phyloP scores from a whole-genome alignment of 2,329 filamentous ascomycete species.

The Helotiales sp. region DNA sequence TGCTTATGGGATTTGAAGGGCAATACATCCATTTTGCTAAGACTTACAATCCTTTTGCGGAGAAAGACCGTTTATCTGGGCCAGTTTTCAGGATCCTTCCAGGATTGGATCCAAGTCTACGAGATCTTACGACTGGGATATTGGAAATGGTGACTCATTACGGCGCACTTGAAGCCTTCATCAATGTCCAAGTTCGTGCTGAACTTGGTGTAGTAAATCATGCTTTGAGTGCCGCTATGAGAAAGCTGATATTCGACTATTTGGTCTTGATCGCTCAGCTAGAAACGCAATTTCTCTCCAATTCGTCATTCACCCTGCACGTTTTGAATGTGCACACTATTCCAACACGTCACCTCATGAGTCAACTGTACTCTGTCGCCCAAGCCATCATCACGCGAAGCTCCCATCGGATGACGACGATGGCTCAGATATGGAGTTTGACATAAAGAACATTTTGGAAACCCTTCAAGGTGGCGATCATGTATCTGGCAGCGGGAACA shows the following conservation, averaged over 20 bases:
- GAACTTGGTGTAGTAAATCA: slow-evolving; percentile 96
- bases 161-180: slow-evolving; percentile 86
- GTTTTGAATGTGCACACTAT: slow-evolving; percentile 91
- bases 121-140: slow-evolving; percentile 87
- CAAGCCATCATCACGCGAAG: slow-evolving; percentile 89
- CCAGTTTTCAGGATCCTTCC: slow-evolving; percentile 79
- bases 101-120: slow-evolving; percentile 87
- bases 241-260: slow-evolving; percentile 91
- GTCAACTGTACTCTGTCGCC: slow-evolving; percentile 85
- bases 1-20: slow-evolving; percentile 99
- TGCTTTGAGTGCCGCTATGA: slow-evolving; percentile 91
- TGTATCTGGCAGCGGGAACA: slow-evolving; percentile 73
- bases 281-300: slow-evolving; percentile 90
- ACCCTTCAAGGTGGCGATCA: slow-evolving; percentile 86
- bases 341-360: slow-evolving; percentile 87
- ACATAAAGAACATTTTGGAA: slow-evolving; percentile 92
- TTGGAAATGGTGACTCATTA: slow-evolving; percentile 95
- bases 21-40: slow-evolving; percentile 90
- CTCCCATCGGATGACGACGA: slow-evolving; percentile 81
- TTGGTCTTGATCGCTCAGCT: slow-evolving; percentile 90
- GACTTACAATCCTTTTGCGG: slow-evolving; percentile 79
- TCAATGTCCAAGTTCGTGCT: slow-evolving; percentile 90
- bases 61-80: slow-evolving; percentile 85
- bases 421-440: slow-evolving; percentile 65
- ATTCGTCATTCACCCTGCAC: slow-evolving; percentile 89